phyloP scores from a whole-genome alignment of 495 filamentous ascomycete genomes.

The Pyrenula aspistea region DNA sequence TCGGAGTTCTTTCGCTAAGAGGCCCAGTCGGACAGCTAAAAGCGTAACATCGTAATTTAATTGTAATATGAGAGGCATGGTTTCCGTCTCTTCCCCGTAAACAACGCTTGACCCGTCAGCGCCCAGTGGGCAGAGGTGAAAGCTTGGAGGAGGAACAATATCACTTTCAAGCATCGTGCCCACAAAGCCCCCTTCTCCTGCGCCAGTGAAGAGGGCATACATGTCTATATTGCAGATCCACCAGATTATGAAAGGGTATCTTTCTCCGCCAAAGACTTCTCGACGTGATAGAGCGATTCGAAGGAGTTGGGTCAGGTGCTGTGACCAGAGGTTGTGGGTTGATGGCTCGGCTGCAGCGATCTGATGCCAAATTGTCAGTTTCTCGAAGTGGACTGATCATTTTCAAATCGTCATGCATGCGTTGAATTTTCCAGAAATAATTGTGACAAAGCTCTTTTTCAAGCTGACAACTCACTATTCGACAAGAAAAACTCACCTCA shows the following conservation, averaged over 20 bases:
- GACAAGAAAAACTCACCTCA: conserved; percentile 28
- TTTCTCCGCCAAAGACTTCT: conserved; percentile 32
- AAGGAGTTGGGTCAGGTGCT: conserved; percentile 42
- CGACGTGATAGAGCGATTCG: conserved; percentile 35
- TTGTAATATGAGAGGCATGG: conserved; percentile 27
- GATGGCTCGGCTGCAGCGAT: conserved; percentile 33
- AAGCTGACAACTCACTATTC: background rate
- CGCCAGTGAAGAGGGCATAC: conserved; percentile 41
- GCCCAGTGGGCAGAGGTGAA: conserved; percentile 19
- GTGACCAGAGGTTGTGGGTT: conserved; percentile 39
- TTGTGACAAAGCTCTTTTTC: background rate
- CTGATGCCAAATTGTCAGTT: conserved; percentile 9
- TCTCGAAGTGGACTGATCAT: too few species aligned
- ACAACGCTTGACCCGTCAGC: conserved; percentile 18
- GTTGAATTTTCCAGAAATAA: background rate
- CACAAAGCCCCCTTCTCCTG: conserved; percentile 38
- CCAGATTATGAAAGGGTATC: conserved; percentile 41
- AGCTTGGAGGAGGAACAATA: conserved; percentile 30
- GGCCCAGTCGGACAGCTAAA: conserved; percentile 27
- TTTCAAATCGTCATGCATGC: too few species aligned
- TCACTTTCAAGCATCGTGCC: conserved; percentile 32
- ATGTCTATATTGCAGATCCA: conserved; percentile 43
- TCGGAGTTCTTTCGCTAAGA: conserved; percentile 26
- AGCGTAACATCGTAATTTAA: conserved; percentile 31
- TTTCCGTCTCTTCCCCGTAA: conserved; percentile 22